Conservation (phyloP, 2,329 filamentous ascomycete species). For the Aspergillus fructus region DNA sequence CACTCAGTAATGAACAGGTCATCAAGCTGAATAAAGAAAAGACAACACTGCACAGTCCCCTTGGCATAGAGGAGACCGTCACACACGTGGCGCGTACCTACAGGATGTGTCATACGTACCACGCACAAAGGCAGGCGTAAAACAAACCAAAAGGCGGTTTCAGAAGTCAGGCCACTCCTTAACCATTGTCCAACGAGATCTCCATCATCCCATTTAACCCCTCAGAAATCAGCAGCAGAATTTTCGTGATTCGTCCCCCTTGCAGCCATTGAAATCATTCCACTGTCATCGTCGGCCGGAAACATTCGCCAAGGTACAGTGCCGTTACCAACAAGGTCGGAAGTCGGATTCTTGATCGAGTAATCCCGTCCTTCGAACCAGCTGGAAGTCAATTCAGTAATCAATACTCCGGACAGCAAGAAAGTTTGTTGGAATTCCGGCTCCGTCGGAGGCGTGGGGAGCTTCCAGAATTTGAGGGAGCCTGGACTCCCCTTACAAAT, state of each 20-base stretch:
- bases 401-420: not conserved
- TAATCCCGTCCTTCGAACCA: too few species aligned
- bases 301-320: not conserved
- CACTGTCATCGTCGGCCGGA: not conserved
- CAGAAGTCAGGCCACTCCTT: not conserved
- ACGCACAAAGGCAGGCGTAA: not conserved
- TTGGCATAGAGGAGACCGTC: not conserved
- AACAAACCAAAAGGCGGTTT: not conserved
- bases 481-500: not conserved
- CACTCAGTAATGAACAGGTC: too few species aligned
- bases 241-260: not conserved
- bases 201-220: not conserved
- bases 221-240: not conserved
- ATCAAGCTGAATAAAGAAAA: not conserved
- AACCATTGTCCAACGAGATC: not conserved
- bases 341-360: too few species aligned
- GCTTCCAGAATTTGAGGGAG: not conserved
- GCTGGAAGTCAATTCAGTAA: not conserved
- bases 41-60: not conserved
- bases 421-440: not conserved
- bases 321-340: not conserved
- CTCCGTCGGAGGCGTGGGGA: not conserved
- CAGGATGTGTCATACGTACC: not conserved
- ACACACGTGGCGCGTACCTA: slow-evolving; percentile 9
- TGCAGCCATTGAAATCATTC: slow-evolving; percentile 3